Evolutionary conservation across 208 protist genomes (phyloP).

Genomic region (Acanthamoeba royreba): DNA sequence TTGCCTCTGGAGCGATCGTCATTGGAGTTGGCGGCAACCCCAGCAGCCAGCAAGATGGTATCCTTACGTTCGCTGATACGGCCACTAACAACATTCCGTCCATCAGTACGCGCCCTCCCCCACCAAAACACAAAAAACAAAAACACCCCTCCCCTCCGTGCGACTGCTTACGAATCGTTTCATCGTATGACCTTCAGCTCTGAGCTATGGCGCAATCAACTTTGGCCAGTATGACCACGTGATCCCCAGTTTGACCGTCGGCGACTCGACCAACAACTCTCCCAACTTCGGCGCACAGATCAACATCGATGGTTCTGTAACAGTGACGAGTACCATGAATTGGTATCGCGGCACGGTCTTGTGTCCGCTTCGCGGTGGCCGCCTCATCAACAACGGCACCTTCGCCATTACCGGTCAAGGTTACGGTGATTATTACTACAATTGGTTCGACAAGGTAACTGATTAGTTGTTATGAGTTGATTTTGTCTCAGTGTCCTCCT

Average conservation of each 20-base stretch:
- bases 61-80: background rate
- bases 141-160: background rate
- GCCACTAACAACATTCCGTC: background rate
- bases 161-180: background rate
- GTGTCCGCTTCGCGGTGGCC: background rate
- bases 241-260: background rate
- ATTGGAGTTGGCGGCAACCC: background rate
- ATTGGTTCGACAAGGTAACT: background rate
- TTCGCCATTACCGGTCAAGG: too few species aligned
- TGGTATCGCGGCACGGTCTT: background rate
- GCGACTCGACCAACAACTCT: background rate
- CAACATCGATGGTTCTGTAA: background rate
- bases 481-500: too few species aligned
- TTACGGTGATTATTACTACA: background rate
- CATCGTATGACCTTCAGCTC: background rate
- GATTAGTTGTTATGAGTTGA: too few species aligned
- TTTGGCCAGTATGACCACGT: slow-evolving; percentile 1
- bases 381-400: slow-evolving; percentile 32
- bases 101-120: background rate
- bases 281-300: background rate
- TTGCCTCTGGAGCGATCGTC: background rate
- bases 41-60: background rate
- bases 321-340: background rate
- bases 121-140: too few species aligned
- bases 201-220: background rate